A percentile compares a stretch with the other conserved stretches of the same genome.
phyloP scores from a whole-genome alignment of 495 filamentous ascomycete species.

The Tuber calosporum region DNA sequence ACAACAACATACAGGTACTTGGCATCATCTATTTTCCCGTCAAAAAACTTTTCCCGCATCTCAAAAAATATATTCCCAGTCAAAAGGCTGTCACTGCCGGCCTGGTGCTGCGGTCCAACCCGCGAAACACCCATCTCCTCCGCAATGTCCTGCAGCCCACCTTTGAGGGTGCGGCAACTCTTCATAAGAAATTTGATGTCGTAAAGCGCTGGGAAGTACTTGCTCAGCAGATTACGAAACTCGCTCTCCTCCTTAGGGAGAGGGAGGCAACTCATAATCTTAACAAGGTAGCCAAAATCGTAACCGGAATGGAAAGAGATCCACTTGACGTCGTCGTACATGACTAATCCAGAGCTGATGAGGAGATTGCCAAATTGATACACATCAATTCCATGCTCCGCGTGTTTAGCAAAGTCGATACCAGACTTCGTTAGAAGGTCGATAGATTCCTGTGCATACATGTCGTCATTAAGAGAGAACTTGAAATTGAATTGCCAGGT shows the following conservation, averaged over 20 bases:
- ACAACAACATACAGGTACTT: slow-evolving; percentile 39
- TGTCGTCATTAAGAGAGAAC: slow-evolving; percentile 86
- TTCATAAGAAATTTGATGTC: slow-evolving; percentile 98
- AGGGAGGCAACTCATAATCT: slow-evolving; percentile 71
- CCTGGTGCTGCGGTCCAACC: slow-evolving; percentile 77
- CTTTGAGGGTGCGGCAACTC: slow-evolving; percentile 51
- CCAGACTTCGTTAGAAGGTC: slow-evolving; percentile 77
- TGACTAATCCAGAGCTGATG: slow-evolving; percentile 84
- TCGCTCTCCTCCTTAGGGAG: slow-evolving; percentile 80
- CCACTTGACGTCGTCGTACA: slow-evolving; percentile 82
- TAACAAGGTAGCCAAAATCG: slow-evolving; percentile 94
- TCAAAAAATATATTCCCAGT: slow-evolving; percentile 92
- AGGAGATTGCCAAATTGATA: slow-evolving; percentile 78
- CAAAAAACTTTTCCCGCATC: slow-evolving; percentile 75
- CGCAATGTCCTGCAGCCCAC: slow-evolving; percentile 83
- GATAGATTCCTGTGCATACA: slow-evolving; percentile 92
- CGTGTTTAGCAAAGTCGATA: slow-evolving; percentile 75
- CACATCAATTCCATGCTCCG: slow-evolving; percentile 85
- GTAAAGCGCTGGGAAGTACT: slow-evolving; percentile 86
- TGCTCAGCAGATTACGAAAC: slow-evolving; percentile 74
- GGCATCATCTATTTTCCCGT: slow-evolving; percentile 63
- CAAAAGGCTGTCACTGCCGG: slow-evolving; percentile 81
- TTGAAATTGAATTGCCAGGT: slow-evolving; percentile 99
- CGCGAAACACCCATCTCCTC: slow-evolving; percentile 85
- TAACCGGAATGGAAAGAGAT: slow-evolving; percentile 98